Base-by-base conservation (phyloP, 306 rosid genomes). In the Acacia confusa region DNA sequence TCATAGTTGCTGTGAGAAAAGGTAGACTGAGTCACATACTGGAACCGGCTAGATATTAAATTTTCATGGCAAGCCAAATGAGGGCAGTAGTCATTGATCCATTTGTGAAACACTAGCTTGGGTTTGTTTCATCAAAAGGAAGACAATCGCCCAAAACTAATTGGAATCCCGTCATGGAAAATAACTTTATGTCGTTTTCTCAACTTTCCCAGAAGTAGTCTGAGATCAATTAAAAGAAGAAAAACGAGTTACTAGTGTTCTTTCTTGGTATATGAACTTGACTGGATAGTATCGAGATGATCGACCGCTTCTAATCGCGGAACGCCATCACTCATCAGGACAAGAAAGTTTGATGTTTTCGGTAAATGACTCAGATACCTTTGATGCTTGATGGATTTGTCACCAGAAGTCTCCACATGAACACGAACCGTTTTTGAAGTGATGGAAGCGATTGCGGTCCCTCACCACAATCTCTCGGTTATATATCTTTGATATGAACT, bases 381-480 rank as follows among this genome's bases (percentile, higher is more conserved):
- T 66, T 19, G 44, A 52, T 52, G 71, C 47, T 65, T 48, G 41
- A 45, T 24, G 57, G 67, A 82, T 32, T 76, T 36, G 84, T 92
- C 90, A 92, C 97, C 98, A 94, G 82, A 92, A 92, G 79, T 92
- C 95, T 85, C 86, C 64, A 75, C 97, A 92, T 1, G 98, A 91
- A 74, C 98, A 94, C 75, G 74, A 47, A 12, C 98, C 97, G 73
- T 84, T 88, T 60, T 87, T 88, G 88, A 94, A 92, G 86, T 89
- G 97, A 84, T 94, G 97, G 87, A 94, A 94, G 83, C 97, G 89
- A 80, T 81, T 91, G 69, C 94, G 89, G 81, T 94, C 98, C 85
- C 98, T 88, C 60, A 94, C 93, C 40, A 90, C 85, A 28, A 94
- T 91, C 82, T 92, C 95, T 55, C 97, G 87, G 74, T 71, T 79